Evolutionary conservation across 2,329 filamentous ascomycete genomes (phyloP), one percentile per base, ranked within the genome.

Genomic region (Rosellinia necatrix): DNA sequence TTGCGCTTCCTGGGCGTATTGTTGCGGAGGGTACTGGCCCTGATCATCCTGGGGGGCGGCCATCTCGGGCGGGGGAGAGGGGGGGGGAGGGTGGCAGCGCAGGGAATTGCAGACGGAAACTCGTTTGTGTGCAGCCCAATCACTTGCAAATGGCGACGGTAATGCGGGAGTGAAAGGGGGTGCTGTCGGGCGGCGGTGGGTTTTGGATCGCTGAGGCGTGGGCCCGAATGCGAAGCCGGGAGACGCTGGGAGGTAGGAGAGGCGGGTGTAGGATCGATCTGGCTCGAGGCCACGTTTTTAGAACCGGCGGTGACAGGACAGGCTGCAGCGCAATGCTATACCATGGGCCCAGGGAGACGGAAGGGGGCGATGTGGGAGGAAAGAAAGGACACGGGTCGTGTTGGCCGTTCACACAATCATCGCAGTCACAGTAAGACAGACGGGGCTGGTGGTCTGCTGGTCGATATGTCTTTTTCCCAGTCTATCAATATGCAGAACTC

Each of bases 41-140:
- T 82, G 80, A 71, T 78, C 79, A 59, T 84, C 80, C 65, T 76
- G 75, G 61, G 80, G 80, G 67, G 81, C 81, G 68, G 82, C 81
- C 82, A 85, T 85, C 70, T 68, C 75, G 66, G n/a, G n/a, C n/a
- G n/a, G n/a, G n/a, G n/a, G n/a, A n/a, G n/a, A n/a, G n/a, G n/a
- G n/a, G n/a, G n/a, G n/a, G n/a, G n/a, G n/a, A n/a, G n/a, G n/a
- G 68, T 64, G 67, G 52, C 43, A 17, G 67, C 64, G 66, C 67
- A 62, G 60, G 60, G 48, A 53, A 48, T 19, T 58, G 48, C 48
- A 53, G 37, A 49, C 21, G 49, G 37, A 35, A 24, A 17, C 24
- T 49, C 48, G 50, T 41, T 38, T 37, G 42, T 27, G 37, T 34
- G 24, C 22, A 7, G 38, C 43, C 32, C 40, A 32, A 24, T 42